Conservation (phyloP, 2,329 filamentous ascomycete species). For the Dothidotthia symphoricarpi region DNA sequence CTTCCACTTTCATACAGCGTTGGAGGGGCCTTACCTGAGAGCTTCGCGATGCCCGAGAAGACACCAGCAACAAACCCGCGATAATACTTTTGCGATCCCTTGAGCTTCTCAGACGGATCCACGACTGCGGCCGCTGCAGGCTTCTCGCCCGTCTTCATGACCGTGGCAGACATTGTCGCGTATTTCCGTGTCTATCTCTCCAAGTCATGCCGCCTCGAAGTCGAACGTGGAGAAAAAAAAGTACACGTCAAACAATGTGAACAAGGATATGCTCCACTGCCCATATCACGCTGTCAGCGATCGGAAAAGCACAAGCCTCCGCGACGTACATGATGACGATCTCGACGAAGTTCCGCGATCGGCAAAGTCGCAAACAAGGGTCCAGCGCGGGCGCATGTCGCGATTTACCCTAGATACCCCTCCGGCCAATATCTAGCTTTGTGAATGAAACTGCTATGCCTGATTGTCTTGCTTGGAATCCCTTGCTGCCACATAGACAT, state of each 20-base stretch:
- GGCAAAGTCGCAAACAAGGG: slow-evolving; percentile 12
- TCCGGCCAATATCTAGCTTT: slow-evolving; percentile 7
- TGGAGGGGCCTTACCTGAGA: slow-evolving; percentile 62
- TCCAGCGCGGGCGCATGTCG: too few species aligned
- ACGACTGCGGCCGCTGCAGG: slow-evolving; percentile 26
- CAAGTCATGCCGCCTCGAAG: slow-evolving; percentile 23
- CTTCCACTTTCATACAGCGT: not conserved
- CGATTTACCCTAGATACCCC: too few species aligned
- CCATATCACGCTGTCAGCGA: not conserved
- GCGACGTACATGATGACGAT: slow-evolving; percentile 35
- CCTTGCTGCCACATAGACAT: not conserved
- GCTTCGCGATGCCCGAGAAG: slow-evolving; percentile 89
- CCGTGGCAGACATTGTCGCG: slow-evolving; percentile 37
- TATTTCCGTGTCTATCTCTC: slow-evolving; percentile 5
- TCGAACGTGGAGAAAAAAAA: not conserved
- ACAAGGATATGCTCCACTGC: too few species aligned
- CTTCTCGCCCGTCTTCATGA: slow-evolving; percentile 31
- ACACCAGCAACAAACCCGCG: slow-evolving; percentile 97
- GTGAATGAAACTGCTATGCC: not conserved
- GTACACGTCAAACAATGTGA: not conserved
- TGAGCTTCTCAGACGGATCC: slow-evolving; percentile 27
- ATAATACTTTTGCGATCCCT: slow-evolving; percentile 60
- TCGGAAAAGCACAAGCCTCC: slow-evolving; percentile 36
- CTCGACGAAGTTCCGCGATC: slow-evolving; percentile 30
- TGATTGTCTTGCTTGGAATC: not conserved